Base-by-base conservation (phyloP, 2,329 filamentous ascomycete species). In the Penicillium sp. region DNA sequence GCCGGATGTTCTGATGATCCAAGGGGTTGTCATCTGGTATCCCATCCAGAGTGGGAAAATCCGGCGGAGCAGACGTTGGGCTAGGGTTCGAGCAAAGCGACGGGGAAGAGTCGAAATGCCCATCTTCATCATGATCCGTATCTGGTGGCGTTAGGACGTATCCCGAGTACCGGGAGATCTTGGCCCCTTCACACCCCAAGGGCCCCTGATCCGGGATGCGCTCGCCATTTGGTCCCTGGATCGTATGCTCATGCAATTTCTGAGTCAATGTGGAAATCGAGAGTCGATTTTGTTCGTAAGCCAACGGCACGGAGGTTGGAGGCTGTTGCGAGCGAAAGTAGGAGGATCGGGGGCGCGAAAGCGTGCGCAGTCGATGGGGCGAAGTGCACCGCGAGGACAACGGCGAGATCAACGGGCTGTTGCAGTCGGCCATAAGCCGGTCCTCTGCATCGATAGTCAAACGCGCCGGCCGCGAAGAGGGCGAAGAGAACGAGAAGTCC, bases 61-160 rank as follows among this genome's bases (percentile, higher is more conserved):
- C 66, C 3, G 56, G 48, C 2, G 68, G 68, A 3, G 61, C 61
- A 18, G 62, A 70, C 0, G 67, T 69, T 1, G 68, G 65, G 18
- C 61, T 67, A 53, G 68, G 15, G 55, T 66, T 59, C 59, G 64
- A 43, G 55, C 65, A 85, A 50, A 89, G 87, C 52, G 80, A 85
- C 51, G 72, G 77, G 4, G 76, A 76, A 41, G 84, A 88, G 68
- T 78, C 78, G 55, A 59, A 62, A 24, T 60, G 64, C 34, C 65
- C 63, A 32, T 70, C 67, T n/a, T 71, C 68, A 39, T 72, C 69
- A n/a, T 67, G 67, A 54, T 72, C 70, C 17, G 68, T 72, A 50
- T 71, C 70, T 6, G 70, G 70, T 3, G 70, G 69, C 1, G 70
- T 73, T 17, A 73, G 60, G 52, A 72, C 58, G 36, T 69, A 70